Evolutionary conservation across 2,329 filamentous ascomycete genomes (phyloP), one percentile per base, ranked within the genome.

Genomic region (Immersiporthe knoxdaviesiana): DNA sequence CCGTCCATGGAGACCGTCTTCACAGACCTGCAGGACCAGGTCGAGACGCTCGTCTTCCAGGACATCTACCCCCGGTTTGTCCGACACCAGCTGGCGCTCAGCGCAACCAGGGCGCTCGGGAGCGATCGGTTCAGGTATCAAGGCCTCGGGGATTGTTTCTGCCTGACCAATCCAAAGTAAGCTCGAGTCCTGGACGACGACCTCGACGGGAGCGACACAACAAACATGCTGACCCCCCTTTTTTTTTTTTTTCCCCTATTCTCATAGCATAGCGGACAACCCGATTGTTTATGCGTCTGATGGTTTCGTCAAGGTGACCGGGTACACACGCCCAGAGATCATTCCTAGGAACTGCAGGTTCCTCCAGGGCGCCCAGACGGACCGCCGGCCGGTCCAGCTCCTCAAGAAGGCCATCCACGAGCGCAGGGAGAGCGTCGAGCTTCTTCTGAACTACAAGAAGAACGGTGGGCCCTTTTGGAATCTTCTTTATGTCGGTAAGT

Each of bases 61-160:
- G 79, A 83, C 59, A 77, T 85, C 18, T 87, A 85, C 72, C 84
- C 84, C 2, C 77, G 80, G 52, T 87, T 86, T 71, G 81, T 85
- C 27, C 82, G 82, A 63, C 78, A 84, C 71, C 84, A 87, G 74
- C 77, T 87, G 66, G 80, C 80, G 14, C 74, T 81, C 54, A 81
- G 81, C 63, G 80, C 82, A 77, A 71, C 65, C 37, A 70, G 70
- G 35, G 69, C 72, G 10, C 44, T 76, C 1, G 71, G 73, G 0
- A 76, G 75, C n/a, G 76, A 77, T 27, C 75, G 77, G 1, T 76
- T 77, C 6, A 74, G 79, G 64, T 89, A 84, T 66, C 83, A 83
- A 2, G 88, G 88, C 0, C 79, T 90, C 0, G 87, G 86, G 11
- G 82, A 86, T 63, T 86, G 86, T 30, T 89, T 90, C 72, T 87